These are phyloP conservation scores for Cladosporium phlei DNA, from an alignment of 2,329 filamentous ascomycete species.

Conservation along the genomic window DNA sequence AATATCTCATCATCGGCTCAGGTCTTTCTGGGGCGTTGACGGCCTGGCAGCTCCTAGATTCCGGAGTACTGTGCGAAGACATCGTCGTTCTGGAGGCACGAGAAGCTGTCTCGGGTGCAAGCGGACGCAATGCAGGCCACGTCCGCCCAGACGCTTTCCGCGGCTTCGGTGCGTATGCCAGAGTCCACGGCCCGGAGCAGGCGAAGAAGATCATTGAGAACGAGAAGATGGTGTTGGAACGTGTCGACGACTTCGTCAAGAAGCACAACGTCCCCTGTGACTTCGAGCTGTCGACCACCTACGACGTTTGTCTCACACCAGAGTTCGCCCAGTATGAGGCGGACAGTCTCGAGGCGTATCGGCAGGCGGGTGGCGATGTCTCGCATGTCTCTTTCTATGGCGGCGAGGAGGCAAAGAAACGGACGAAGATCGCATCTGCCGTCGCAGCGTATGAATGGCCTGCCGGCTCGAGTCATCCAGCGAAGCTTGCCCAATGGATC, in stretches of 20 bases:
- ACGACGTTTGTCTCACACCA: constrained; percentile 46
- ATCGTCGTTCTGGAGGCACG: constrained; percentile 42
- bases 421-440: constrained; percentile 36
- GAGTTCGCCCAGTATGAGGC: constrained; percentile 45
- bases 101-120: constrained; percentile 43
- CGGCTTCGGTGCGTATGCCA: constrained; percentile 42
- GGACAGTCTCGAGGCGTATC: constrained; percentile 37
- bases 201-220: constrained; percentile 45
- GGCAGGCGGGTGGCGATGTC: constrained; percentile 41
- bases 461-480: constrained; percentile 46
- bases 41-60: constrained; percentile 38
- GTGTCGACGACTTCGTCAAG: constrained; percentile 39
- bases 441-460: constrained; percentile 50
- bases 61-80: constrained; percentile 31
- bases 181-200: constrained; percentile 41
- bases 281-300: constrained; percentile 44
- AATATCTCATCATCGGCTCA: constrained; percentile 41
- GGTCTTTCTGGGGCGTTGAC: constrained; percentile 41
- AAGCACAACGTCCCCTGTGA: constrained; percentile 42
- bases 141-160: constrained; percentile 46
- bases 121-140: constrained; percentile 44
- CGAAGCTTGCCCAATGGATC: constrained; percentile 48
- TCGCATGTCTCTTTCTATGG: constrained; percentile 39
- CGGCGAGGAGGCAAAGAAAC: constrained; percentile 36
- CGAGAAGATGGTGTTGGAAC: constrained; percentile 40